These are phyloP conservation scores for Stephania cephalantha DNA, from an alignment of 164 flowering plant species.

Conservation along the genomic window DNA sequence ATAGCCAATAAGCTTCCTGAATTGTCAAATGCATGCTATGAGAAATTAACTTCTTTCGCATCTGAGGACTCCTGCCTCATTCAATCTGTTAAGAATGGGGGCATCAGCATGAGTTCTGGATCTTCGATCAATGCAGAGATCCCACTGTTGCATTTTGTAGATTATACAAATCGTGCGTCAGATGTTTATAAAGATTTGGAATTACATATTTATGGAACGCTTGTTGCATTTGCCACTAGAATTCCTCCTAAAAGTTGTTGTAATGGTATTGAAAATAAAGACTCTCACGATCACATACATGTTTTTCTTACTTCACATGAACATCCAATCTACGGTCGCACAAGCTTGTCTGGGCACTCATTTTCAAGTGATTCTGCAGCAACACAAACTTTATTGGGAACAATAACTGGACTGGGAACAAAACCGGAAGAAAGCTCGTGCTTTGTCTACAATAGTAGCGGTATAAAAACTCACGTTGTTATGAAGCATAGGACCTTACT, in stretches of 20 bases:
- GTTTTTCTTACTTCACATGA: slow-evolving; percentile 55
- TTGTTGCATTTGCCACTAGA: slow-evolving; percentile 74
- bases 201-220: slow-evolving; percentile 65
- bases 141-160: slow-evolving; percentile 14
- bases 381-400: slow-evolving; percentile 51
- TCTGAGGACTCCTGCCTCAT: slow-evolving; percentile 17
- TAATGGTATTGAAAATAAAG: slow-evolving; percentile 33
- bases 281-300: slow-evolving; percentile 59
- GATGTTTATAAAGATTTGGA: slow-evolving; percentile 79
- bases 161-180: slow-evolving; percentile 18
- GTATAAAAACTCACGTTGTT: slow-evolving; percentile 71
- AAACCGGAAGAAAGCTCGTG: slow-evolving; percentile 77
- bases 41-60: slow-evolving; percentile 29
- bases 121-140: slow-evolving; percentile 12
- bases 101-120: slow-evolving; percentile 15
- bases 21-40: slow-evolving; percentile 32
- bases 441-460: slow-evolving; percentile 50
- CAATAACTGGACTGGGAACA: slow-evolving; percentile 66
- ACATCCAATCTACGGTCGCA: slow-evolving; percentile 12
- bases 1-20: slow-evolving; percentile 38
- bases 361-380: slow-evolving; percentile 20
- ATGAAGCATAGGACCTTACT: slow-evolving; percentile 81
- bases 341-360: slow-evolving; percentile 10
- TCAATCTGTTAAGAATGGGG: slow-evolving; percentile 20
- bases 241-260: slow-evolving; percentile 45